phyloP scores from a whole-genome alignment of 257 asterid genomes.

The Ophiorrhiza pumila region DNA sequence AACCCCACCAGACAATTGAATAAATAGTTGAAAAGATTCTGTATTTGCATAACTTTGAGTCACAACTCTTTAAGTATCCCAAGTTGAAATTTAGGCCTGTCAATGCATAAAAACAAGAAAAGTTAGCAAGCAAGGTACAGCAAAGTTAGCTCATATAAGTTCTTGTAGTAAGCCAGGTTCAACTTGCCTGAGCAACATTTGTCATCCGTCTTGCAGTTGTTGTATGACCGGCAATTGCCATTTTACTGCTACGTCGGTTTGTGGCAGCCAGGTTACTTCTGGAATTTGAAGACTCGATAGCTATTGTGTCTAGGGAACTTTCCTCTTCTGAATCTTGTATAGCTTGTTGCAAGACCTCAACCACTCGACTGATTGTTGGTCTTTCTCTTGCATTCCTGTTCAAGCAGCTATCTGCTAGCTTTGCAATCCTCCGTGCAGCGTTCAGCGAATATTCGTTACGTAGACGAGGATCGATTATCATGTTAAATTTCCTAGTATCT shows the following conservation, averaged over 20 bases:
- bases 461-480: constrained; percentile 74
- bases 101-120: background rate
- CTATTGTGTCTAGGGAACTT: constrained; percentile 22
- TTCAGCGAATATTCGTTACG: constrained; percentile 50
- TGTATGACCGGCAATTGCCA: constrained; percentile 13
- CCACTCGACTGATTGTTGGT: constrained; percentile 66
- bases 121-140: background rate
- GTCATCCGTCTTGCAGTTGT: constrained; percentile 19
- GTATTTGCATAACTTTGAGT: background rate
- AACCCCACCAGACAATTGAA: background rate
- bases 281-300: constrained; percentile 25
- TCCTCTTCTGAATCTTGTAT: constrained; percentile 55
- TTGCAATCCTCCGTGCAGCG: constrained; percentile 70
- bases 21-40: background rate
- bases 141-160: background rate
- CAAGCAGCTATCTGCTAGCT: constrained; percentile 77
- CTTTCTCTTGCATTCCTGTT: constrained; percentile 62
- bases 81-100: constrained; percentile 6
- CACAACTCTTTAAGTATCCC: background rate
- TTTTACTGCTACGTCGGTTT: constrained; percentile 14
- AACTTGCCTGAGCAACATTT: constrained; percentile 14
- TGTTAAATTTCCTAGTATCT: constrained; percentile 53
- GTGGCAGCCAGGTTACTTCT: constrained; percentile 15
- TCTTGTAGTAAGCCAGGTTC: background rate
- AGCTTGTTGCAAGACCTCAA: constrained; percentile 68